Base-by-base conservation (phyloP, 768 basidiomycete species). In the Coprinopsis marcescibilis region DNA sequence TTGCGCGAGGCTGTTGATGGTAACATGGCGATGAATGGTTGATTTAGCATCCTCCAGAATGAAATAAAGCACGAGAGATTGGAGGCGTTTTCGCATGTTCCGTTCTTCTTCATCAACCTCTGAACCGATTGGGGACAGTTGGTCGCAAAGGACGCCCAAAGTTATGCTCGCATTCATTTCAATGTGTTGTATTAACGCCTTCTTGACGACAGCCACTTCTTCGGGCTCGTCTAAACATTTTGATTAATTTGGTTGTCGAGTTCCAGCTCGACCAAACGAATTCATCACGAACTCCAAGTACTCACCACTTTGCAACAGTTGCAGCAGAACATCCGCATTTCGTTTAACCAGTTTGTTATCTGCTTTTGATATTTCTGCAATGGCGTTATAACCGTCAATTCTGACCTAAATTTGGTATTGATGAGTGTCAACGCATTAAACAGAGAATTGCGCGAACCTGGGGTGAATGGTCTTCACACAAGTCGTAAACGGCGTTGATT, bases 401-500 rank as follows among this genome's bases (percentile, higher is more conserved):
- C 85, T 77, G 12, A 86, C 81, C 83, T 85, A 49, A 7, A 48
- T 23, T 10, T 5, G 24, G 20, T 48, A 45, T 19, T 17, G 27
- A 41, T 44, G 10, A 48, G 39, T 47, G 48, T 51, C 42, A 49
- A 40, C n/a, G n/a, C n/a, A 42, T 29, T 19, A 29, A 7, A 13
- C 23, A n/a, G 10, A 25, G 35, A 38, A 23, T 36, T 15, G 26
- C 43, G 15, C 69, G 34, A 53, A 83, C 83, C 52, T 66, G 65
- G 11, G 72, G 54, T 30, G 74, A 72, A 39, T 75, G 75, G 65
- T 87, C 85, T 60, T 87, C 85, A 58, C 85, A 87, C 0, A 87
- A 65, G 63, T 87, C 85, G 55, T 86, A 87, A 11, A 87, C 73
- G n/a, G 81, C 80, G 54, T 87, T 81, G 56, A 87, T 84, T 4